A percentile compares a stretch with the other conserved stretches of the same genome.
Conservation (phyloP, 2,329 filamentous ascomycete species). For the Fusarium proliferatum region DNA sequence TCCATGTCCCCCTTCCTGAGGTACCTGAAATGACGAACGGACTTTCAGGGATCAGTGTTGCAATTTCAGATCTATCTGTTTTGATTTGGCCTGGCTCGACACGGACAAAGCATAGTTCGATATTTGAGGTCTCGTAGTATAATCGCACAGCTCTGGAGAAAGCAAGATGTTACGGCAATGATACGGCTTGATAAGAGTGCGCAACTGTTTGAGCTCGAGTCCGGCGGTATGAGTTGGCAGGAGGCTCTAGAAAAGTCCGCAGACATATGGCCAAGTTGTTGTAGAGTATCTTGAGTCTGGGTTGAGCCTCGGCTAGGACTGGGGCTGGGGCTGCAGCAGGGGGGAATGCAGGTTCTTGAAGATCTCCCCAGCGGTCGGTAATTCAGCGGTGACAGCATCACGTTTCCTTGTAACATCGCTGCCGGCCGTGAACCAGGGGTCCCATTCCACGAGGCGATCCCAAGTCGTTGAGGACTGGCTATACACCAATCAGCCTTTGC, state of each 20-base stretch:
- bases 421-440: conserved; percentile 25
- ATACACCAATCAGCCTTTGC: conserved; percentile 39
- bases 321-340: conserved; percentile 8
- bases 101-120: not conserved
- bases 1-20: not conserved
- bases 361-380: conserved; percentile 17
- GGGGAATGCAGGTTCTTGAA: conserved; percentile 21
- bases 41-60: not conserved
- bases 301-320: conserved; percentile 15
- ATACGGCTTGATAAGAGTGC: not conserved
- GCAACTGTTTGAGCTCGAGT: not conserved
- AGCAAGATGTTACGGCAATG: conserved; percentile 4
- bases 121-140: not conserved
- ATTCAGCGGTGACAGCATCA: conserved; percentile 18
- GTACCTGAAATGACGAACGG: not conserved
- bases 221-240: not conserved
- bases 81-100: conserved; percentile 5
- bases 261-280: not conserved
- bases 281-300: not conserved
- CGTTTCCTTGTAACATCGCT: conserved; percentile 11
- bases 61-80: not conserved
- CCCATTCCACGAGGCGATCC: conserved; percentile 27
- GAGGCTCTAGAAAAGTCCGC: not conserved
- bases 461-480: conserved; percentile 30
- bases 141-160: conserved; percentile 20